Evolutionary conservation across 495 filamentous ascomycete genomes (phyloP).

Genomic region (Podospora didyma): DNA sequence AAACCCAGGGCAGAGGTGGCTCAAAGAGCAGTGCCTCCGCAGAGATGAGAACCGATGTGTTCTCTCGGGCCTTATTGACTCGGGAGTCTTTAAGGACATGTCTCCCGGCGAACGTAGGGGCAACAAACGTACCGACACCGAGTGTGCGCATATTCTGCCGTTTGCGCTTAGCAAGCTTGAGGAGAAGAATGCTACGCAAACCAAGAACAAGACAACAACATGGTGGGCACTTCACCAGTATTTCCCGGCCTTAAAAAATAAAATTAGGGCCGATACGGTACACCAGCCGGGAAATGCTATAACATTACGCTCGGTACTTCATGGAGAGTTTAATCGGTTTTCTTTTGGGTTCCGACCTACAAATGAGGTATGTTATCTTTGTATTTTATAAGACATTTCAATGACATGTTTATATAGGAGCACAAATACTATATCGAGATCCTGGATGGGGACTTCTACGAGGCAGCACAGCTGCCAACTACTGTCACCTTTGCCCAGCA

Average conservation of each 20-base stretch:
- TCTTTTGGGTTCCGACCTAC: neutral
- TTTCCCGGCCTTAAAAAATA: neutral
- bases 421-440: neutral
- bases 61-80: neutral
- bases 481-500: neutral
- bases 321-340: neutral
- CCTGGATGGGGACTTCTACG: neutral
- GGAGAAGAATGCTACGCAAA: constrained; percentile 1
- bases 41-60: constrained; percentile 1
- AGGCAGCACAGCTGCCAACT: neutral
- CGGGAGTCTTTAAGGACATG: neutral
- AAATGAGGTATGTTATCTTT: neutral
- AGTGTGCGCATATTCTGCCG: constrained; percentile 2
- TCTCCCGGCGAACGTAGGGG: neutral
- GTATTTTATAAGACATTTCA: neutral
- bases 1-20: neutral
- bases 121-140: neutral
- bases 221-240: constrained; percentile 3
- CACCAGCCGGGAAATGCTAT: neutral
- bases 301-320: neutral
- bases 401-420: neutral
- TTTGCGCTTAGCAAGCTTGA: constrained; percentile 2
- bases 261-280: neutral
- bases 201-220: constrained; percentile 2
- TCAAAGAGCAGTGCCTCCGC: constrained; percentile 2